These are phyloP conservation scores for Ramaria rubella DNA, from an alignment of 768 basidiomycete species.

Conservation along the genomic window DNA sequence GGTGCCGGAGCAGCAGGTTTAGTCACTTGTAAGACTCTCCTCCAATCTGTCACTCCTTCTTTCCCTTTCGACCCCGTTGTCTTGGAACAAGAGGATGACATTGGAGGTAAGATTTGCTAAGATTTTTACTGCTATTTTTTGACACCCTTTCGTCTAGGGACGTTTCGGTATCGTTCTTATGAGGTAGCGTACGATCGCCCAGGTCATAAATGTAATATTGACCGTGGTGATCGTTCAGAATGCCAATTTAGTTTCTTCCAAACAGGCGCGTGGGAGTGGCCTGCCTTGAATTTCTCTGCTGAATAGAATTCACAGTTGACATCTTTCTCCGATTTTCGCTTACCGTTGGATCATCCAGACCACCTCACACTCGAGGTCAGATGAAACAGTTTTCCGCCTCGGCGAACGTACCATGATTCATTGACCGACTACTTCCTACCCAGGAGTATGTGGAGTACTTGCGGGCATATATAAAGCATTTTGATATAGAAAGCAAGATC, in stretches of 20 bases:
- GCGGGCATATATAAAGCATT: slow-evolving; percentile 37
- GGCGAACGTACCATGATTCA: neutral
- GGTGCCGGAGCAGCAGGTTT: slow-evolving; percentile 47
- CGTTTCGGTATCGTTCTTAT: slow-evolving; percentile 44
- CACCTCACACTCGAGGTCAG: slow-evolving; percentile 39
- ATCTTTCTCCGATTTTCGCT: slow-evolving; percentile 52
- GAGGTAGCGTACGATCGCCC: slow-evolving; percentile 24
- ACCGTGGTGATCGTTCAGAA: slow-evolving; percentile 28
- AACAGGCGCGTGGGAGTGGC: slow-evolving; percentile 17
- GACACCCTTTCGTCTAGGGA: slow-evolving; percentile 21
- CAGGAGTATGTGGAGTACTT: slow-evolving; percentile 50
- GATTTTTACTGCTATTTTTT: neutral
- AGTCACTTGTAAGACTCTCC: slow-evolving; percentile 42
- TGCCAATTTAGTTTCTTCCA: slow-evolving; percentile 46
- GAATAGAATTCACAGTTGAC: slow-evolving; percentile 37
- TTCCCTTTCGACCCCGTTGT: slow-evolving; percentile 45
- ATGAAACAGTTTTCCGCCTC: neutral
- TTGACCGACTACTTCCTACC: neutral
- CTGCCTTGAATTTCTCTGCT: neutral
- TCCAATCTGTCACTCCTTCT: slow-evolving; percentile 31
- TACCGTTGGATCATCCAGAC: slow-evolving; percentile 40
- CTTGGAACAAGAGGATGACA: slow-evolving; percentile 40
- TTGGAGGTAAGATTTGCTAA: slow-evolving; percentile 32
- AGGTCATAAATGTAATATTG: neutral
- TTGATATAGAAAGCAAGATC: slow-evolving; percentile 34